phyloP scores from a whole-genome alignment of 129 eudicot genomes.

The Ambrosia trifida region DNA sequence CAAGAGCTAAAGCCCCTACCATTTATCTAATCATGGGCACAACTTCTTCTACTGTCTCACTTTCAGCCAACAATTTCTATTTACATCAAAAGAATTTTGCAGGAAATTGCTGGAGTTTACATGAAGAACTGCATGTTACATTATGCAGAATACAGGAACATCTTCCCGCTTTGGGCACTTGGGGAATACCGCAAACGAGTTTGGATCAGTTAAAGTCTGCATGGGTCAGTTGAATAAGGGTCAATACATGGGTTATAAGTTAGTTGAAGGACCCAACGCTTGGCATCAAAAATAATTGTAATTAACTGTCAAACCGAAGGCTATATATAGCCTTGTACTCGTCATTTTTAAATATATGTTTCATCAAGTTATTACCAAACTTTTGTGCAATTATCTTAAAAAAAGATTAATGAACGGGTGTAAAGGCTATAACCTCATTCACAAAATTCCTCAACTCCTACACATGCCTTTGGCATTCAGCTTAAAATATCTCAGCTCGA shows the following conservation, averaged over 20 bases:
- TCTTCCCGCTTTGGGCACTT: conserved; percentile 55
- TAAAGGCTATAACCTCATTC: conserved; percentile 40
- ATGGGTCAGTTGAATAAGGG: too few species aligned
- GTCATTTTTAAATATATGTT: too few species aligned
- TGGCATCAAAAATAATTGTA: too few species aligned
- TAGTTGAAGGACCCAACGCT: too few species aligned
- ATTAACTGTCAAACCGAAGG: too few species aligned
- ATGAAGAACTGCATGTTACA: conserved; percentile 50
- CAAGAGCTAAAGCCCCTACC: conserved; percentile 1
- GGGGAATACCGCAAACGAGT: conserved; percentile 47
- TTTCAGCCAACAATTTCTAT: background rate
- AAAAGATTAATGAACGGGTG: background rate
- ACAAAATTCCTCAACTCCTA: conserved; percentile 37
- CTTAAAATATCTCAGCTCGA: conserved; percentile 26
- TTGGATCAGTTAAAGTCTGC: conserved; percentile 20
- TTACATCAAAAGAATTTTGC: conserved; percentile 3
- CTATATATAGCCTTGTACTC: too few species aligned
- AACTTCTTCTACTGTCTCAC: background rate
- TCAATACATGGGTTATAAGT: too few species aligned
- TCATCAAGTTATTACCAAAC: too few species aligned
- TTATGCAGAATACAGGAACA: conserved; percentile 45
- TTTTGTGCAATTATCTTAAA: too few species aligned
- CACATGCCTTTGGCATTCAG: conserved; percentile 35
- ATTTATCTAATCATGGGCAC: background rate
- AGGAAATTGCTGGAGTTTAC: conserved; percentile 48